These are phyloP conservation scores for Kappamyces sp. DNA, from an alignment of 192 early-diverging fungal genomes.

Conservation along the genomic window DNA sequence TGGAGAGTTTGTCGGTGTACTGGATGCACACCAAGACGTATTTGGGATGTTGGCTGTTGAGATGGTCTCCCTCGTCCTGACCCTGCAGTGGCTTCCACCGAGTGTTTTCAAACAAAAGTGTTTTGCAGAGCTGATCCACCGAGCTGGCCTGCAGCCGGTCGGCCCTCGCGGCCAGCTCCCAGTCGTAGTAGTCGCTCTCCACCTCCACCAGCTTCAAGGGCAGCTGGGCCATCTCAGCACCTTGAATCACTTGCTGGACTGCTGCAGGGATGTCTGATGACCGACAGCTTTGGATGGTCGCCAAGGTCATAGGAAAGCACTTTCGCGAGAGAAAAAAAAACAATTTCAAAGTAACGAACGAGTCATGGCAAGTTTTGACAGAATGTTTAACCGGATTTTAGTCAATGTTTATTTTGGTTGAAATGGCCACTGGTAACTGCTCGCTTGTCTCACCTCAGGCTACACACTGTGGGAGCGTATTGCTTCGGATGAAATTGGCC, in stretches of 20 bases:
- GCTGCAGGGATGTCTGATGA: not conserved
- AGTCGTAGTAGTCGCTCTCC: slow-evolving; percentile 13
- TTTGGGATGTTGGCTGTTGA: slow-evolving; percentile 7
- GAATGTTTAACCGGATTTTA: not conserved
- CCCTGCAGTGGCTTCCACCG: slow-evolving; percentile 48
- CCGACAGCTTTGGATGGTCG: too few relatives aligned
- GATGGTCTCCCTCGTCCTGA: slow-evolving; percentile 32
- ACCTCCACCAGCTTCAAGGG: not conserved
- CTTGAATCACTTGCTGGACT: slow-evolving; percentile 5
- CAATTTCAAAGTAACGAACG: too few relatives aligned
- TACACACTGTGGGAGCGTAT: slow-evolving; percentile 94
- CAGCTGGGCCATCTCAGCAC: not conserved
- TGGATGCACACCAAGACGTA: slow-evolving; percentile 14
- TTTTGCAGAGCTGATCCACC: slow-evolving; percentile 79
- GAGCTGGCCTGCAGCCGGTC: slow-evolving; percentile 59
- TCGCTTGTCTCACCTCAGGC: slow-evolving; percentile 41
- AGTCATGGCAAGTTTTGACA: not conserved
- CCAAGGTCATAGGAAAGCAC: too few relatives aligned
- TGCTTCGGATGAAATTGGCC: slow-evolving; percentile 90
- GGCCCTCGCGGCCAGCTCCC: not conserved
- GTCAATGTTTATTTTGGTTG: slow-evolving; percentile 66
- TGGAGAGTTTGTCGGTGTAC: slow-evolving; percentile 55
- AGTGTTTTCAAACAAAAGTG: slow-evolving; percentile 85
- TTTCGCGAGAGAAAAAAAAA: too few relatives aligned
- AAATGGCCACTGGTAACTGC: slow-evolving; percentile 60